Conservation (phyloP, 1,139 yeast genomes). For the Debaryomyces robertsiae region DNA sequence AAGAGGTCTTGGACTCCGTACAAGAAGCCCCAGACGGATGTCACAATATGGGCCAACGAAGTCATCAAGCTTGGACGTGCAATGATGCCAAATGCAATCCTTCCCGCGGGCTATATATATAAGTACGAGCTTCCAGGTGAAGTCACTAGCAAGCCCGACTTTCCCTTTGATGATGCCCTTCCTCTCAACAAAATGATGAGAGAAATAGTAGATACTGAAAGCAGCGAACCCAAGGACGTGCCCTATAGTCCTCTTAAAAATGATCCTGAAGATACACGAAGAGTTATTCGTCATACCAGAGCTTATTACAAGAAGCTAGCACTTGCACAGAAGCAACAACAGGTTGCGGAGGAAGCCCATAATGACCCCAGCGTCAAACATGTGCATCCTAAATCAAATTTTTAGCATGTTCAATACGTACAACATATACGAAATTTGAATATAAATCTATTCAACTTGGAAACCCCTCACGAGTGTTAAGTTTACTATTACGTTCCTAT, state of each 20-base stretch:
- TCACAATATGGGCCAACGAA: conserved; percentile 67
- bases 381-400: background rate
- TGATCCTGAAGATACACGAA: conserved; percentile 35
- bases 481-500: too few relatives aligned
- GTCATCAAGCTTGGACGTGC: conserved; percentile 68
- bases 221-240: conserved; percentile 12
- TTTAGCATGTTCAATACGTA: conserved; percentile 4
- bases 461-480: too few relatives aligned
- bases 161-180: conserved; percentile 5
- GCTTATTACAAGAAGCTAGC: conserved; percentile 38
- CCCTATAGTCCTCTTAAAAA: conserved; percentile 25
- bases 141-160: background rate
- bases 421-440: background rate
- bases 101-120: conserved; percentile 44
- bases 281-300: conserved; percentile 41
- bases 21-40: conserved; percentile 47
- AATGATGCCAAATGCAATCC: conserved; percentile 62
- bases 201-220: conserved; percentile 26
- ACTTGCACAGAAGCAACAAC: conserved; percentile 14
- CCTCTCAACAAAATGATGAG: conserved; percentile 35
- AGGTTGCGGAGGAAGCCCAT: conserved; percentile 2
- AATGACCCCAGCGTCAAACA: background rate
- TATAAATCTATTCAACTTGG: too few relatives aligned
- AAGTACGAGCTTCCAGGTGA: conserved; percentile 22
- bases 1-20: conserved; percentile 65